These are phyloP conservation scores for Hibiscus tridactylites DNA, from an alignment of 345 rosid species.

Conservation along the genomic window DNA sequence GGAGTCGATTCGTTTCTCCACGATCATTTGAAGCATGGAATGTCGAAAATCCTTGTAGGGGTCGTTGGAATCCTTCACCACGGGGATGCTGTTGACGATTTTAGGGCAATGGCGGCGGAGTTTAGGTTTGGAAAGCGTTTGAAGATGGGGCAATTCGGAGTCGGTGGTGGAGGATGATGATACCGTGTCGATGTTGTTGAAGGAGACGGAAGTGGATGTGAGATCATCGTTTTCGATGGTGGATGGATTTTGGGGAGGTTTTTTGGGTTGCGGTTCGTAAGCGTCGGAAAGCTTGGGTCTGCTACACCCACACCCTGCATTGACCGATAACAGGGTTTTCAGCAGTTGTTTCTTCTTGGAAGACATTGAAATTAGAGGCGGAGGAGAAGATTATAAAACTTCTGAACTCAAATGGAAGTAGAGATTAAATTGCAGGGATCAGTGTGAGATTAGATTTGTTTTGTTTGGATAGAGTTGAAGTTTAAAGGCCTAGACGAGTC, in stretches of 20 bases:
- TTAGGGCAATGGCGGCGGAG: conserved; percentile 19
- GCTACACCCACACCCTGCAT: conserved; percentile 17
- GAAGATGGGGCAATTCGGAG: conserved; percentile 11
- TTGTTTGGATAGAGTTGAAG: not conserved
- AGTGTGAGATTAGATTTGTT: too few relatives aligned
- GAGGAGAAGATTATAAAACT: not conserved
- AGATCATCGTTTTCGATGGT: not conserved
- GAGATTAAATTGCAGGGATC: not conserved
- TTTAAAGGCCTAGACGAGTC: not conserved
- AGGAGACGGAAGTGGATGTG: conserved; percentile 21
- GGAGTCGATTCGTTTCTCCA: conserved; percentile 38
- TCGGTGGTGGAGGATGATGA: conserved; percentile 8
- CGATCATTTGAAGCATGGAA: conserved; percentile 53
- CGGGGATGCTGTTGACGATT: conserved; percentile 33
- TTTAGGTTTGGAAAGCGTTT: conserved; percentile 1
- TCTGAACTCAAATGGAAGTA: not conserved
- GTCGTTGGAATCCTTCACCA: conserved; percentile 42
- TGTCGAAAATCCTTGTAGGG: conserved; percentile 42
- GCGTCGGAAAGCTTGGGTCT: conserved; percentile 16
- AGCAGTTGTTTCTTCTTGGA: not conserved
- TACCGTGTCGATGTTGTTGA: conserved; percentile 10
- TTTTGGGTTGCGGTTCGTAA: conserved; percentile 21
- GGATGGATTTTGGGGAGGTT: not conserved
- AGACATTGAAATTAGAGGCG: not conserved
- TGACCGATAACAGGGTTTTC: not conserved